Conservation (phyloP, 495 filamentous ascomycete species). For the Xylaria palmicola region DNA sequence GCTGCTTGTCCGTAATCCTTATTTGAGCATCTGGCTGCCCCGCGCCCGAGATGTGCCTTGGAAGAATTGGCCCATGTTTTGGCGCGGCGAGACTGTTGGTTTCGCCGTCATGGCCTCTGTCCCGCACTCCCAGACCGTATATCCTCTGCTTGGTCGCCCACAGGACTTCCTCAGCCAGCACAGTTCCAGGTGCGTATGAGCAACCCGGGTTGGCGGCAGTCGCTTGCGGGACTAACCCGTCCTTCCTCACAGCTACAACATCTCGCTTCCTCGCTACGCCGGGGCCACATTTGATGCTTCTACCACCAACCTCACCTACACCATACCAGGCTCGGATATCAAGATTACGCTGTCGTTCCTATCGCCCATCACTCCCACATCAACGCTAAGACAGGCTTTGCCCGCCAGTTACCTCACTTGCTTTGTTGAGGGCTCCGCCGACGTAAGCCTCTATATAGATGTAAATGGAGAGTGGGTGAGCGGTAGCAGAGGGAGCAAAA, state of each 20-base stretch:
- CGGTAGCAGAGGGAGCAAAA: slow-evolving; percentile 64
- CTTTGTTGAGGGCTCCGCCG: slow-evolving; percentile 65
- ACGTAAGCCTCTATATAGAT: slow-evolving; percentile 82
- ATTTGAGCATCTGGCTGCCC: slow-evolving; percentile 83
- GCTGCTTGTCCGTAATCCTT: slow-evolving; percentile 86
- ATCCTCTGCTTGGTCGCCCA: slow-evolving; percentile 81
- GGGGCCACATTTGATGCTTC: slow-evolving; percentile 88
- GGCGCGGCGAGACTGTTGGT: slow-evolving; percentile 78
- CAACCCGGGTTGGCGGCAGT: not conserved
- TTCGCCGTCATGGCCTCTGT: slow-evolving; percentile 78
- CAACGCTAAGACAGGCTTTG: slow-evolving; percentile 85
- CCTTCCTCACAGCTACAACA: slow-evolving; percentile 47
- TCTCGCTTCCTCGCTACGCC: slow-evolving; percentile 69
- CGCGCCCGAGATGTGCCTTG: slow-evolving; percentile 81
- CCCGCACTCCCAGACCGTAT: slow-evolving; percentile 68
- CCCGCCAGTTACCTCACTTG: slow-evolving; percentile 85
- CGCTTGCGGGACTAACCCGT: not conserved
- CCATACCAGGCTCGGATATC: slow-evolving; percentile 54
- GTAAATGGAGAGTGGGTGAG: slow-evolving; percentile 89
- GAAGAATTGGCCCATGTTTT: slow-evolving; percentile 94
- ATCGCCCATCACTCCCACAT: slow-evolving; percentile 89
- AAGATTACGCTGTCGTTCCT: slow-evolving; percentile 81
- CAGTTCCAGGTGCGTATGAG: slow-evolving; percentile 44
- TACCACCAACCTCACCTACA: slow-evolving; percentile 87
- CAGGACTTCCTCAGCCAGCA: slow-evolving; percentile 67